Evolutionary conservation across 176 grass and related monocot species (phyloP).

Genomic region (Oryza coarctata): DNA sequence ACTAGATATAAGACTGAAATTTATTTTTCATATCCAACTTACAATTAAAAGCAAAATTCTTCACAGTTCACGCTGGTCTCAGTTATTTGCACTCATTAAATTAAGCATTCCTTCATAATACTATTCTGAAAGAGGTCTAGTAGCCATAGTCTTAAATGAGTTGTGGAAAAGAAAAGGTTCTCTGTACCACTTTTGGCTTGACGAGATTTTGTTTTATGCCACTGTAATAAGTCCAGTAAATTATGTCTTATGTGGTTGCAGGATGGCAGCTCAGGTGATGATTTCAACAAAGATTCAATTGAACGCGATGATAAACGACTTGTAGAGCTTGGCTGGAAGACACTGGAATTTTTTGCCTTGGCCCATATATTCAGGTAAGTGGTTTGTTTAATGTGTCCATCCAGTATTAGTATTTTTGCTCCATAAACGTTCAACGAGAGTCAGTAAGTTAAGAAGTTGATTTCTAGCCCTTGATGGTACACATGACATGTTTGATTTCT

Average conservation of each 20-base stretch:
- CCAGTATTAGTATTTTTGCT: constrained; percentile 19
- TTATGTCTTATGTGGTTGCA: constrained; percentile 37
- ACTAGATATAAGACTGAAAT: constrained; percentile 9
- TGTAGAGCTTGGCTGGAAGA: constrained; percentile 84
- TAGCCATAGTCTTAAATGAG: background rate
- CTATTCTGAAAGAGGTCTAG: constrained; percentile 4
- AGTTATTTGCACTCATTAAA: background rate
- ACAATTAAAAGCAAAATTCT: background rate
- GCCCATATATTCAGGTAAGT: constrained; percentile 87
- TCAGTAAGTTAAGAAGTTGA: background rate
- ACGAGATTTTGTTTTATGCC: constrained; percentile 5
- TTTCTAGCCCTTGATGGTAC: background rate
- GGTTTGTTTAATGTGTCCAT: constrained; percentile 8
- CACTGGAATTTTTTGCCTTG: constrained; percentile 88
- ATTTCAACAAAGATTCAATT: constrained; percentile 83
- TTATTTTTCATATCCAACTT: constrained; percentile 17
- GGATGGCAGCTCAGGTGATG: constrained; percentile 79
- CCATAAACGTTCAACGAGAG: background rate
- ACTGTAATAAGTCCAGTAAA: constrained; percentile 16
- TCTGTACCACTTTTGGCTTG: background rate
- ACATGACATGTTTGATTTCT: background rate
- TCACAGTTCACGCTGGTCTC: background rate
- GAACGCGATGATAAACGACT: constrained; percentile 85
- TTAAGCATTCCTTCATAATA: background rate
- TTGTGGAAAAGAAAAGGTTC: background rate